Evolutionary conservation across 78 protist genomes (phyloP).

Genomic region (Dictyostelium capitatum): DNA sequence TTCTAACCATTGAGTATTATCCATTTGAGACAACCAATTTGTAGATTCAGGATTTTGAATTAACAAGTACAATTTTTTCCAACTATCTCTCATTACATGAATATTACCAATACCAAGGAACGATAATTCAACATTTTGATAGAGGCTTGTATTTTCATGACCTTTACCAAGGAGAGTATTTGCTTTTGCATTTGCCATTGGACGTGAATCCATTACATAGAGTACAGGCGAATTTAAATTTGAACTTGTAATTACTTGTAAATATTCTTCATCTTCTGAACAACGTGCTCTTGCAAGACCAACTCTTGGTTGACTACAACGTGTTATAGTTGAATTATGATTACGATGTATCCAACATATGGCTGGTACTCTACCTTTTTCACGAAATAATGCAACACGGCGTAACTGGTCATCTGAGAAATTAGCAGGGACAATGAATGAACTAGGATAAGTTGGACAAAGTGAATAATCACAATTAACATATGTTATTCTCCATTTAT

Average conservation of each 20-base stretch:
- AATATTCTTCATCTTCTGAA: conserved; percentile 73
- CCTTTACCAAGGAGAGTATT: conserved; percentile 90
- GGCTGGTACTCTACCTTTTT: conserved; percentile 91
- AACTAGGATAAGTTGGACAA: conserved; percentile 90
- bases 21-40: conserved; percentile 78
- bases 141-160: conserved; percentile 85
- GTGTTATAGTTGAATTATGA: conserved; percentile 79
- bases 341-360: conserved; percentile 84
- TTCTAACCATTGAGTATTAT: conserved; percentile 83
- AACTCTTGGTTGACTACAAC: conserved; percentile 84
- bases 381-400: conserved; percentile 65
- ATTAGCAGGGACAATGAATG: conserved; percentile 76
- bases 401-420: conserved; percentile 69
- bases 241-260: conserved; percentile 26
- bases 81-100: conserved; percentile 91
- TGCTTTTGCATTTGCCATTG: conserved; percentile 90
- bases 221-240: conserved; percentile 82
- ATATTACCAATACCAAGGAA: conserved; percentile 90
- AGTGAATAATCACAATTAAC: conserved; percentile 74
- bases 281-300: conserved; percentile 78
- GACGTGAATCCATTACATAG: conserved; percentile 91
- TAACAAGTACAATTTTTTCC: conserved; percentile 23
- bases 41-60: conserved; percentile 29
- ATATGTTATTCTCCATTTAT: conserved; percentile 85
- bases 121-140: conserved; percentile 71